These are phyloP conservation scores for Fusarium miscanthi DNA, from an alignment of 2,329 filamentous ascomycete genomes.

Conservation along the genomic window DNA sequence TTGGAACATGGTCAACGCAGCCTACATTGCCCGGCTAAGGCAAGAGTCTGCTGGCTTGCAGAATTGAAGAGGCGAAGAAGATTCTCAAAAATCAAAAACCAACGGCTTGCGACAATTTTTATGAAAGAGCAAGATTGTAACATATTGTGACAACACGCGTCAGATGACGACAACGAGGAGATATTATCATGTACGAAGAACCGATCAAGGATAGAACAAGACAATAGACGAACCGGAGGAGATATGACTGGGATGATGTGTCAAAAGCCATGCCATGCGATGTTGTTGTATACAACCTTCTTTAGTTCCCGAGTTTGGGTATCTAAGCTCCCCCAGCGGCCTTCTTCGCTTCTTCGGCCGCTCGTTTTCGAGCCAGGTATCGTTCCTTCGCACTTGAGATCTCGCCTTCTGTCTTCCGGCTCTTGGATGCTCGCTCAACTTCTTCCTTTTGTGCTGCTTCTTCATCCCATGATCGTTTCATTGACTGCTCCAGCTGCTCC, in stretches of 20 bases:
- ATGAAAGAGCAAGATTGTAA: slow-evolving; percentile 37
- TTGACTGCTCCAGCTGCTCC: slow-evolving; percentile 77
- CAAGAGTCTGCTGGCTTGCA: slow-evolving; percentile 58
- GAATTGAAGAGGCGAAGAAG: not conserved
- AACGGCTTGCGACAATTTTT: slow-evolving; percentile 15
- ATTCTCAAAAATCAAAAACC: not conserved
- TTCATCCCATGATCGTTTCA: slow-evolving; percentile 78
- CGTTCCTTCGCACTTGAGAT: slow-evolving; percentile 83
- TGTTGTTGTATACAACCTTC: slow-evolving; percentile 22
- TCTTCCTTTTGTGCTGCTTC: slow-evolving; percentile 71
- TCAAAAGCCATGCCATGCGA: slow-evolving; percentile 27
- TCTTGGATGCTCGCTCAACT: slow-evolving; percentile 76
- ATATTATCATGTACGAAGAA: slow-evolving; percentile 17
- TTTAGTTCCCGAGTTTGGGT: slow-evolving; percentile 38
- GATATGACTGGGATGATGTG: slow-evolving; percentile 26
- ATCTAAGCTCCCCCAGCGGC: slow-evolving; percentile 47
- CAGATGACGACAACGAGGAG: not conserved
- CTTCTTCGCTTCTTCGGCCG: slow-evolving; percentile 73
- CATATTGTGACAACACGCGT: slow-evolving; percentile 42
- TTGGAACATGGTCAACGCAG: slow-evolving; percentile 79
- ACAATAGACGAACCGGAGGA: slow-evolving; percentile 35
- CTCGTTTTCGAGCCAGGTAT: slow-evolving; percentile 80
- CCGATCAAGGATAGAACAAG: slow-evolving; percentile 26
- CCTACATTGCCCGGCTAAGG: slow-evolving; percentile 74
- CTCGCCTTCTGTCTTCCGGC: slow-evolving; percentile 79